These are phyloP conservation scores for Albophoma yamanashiensis DNA, from an alignment of 2,329 filamentous ascomycete species.

Conservation along the genomic window DNA sequence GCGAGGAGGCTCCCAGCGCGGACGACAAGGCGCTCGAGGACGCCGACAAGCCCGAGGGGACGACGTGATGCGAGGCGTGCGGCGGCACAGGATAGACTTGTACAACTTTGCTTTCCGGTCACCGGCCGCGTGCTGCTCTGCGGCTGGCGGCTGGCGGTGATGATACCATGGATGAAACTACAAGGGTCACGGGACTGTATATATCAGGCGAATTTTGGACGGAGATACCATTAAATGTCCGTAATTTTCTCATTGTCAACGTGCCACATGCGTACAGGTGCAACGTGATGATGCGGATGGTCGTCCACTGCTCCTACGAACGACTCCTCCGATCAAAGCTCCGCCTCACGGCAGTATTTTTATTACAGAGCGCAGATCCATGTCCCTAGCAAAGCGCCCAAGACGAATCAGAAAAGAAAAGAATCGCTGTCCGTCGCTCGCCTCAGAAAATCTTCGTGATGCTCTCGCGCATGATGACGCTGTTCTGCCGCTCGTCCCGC, in stretches of 20 bases:
- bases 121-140: not conserved
- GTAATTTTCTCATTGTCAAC: not conserved
- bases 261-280: not conserved
- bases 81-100: not conserved
- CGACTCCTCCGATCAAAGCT: not conserved
- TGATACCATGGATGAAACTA: not conserved
- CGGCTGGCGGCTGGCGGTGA: not conserved
- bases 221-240: not conserved
- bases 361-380: not conserved
- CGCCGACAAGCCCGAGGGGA: not conserved
- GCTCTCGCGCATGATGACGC: slow-evolving; percentile 64
- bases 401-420: not conserved
- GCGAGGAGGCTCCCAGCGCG: not conserved
- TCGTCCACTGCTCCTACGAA: not conserved
- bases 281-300: not conserved
- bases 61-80: not conserved
- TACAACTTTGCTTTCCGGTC: not conserved
- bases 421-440: not conserved
- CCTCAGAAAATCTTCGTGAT: slow-evolving; percentile 36
- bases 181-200: not conserved
- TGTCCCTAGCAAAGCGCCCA: not conserved
- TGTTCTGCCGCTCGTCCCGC: slow-evolving; percentile 77
- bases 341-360: too few species aligned
- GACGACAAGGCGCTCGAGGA: not conserved
- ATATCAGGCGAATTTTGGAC: not conserved